Evolutionary conservation across 495 filamentous ascomycete species (phyloP).

Genomic region (Aspergillus campestris): DNA sequence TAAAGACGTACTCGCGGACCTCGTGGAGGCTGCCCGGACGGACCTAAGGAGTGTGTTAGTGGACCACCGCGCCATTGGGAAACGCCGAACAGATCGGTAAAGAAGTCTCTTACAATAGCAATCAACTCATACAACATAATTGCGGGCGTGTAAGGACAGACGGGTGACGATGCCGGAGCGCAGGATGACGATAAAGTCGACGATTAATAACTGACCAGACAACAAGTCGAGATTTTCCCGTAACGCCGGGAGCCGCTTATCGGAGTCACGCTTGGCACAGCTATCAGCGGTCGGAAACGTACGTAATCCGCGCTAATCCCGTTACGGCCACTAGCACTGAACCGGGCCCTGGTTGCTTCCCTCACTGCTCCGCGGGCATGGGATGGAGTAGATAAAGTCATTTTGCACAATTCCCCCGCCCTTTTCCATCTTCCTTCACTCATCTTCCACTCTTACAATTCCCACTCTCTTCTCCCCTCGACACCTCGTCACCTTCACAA

Average conservation of each 20-base stretch:
- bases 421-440: slow-evolving; percentile 13
- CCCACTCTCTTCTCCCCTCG: slow-evolving; percentile 8
- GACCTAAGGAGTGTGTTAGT: slow-evolving; percentile 48
- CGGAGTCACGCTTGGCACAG: slow-evolving; percentile 19
- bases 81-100: background rate
- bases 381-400: slow-evolving; percentile 2
- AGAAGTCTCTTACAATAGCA: slow-evolving; percentile 62
- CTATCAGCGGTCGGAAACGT: slow-evolving; percentile 4
- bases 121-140: slow-evolving; percentile 96
- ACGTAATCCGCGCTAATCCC: no score
- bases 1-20: slow-evolving; percentile 78
- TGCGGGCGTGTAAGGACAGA: slow-evolving; percentile 2
- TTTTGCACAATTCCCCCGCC: slow-evolving; percentile 20
- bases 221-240: slow-evolving; percentile 17
- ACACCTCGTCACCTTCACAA: slow-evolving; percentile 13
- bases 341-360: no score
- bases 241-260: slow-evolving; percentile 10
- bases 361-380: background rate
- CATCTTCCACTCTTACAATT: slow-evolving; percentile 6
- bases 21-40: slow-evolving; percentile 79
- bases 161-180: no score
- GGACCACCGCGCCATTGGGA: background rate
- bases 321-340: no score
- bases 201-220: no score
- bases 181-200: no score